These are phyloP conservation scores for Cladosporium sp. DNA, from an alignment of 2,329 filamentous ascomycete genomes.

Conservation along the genomic window DNA sequence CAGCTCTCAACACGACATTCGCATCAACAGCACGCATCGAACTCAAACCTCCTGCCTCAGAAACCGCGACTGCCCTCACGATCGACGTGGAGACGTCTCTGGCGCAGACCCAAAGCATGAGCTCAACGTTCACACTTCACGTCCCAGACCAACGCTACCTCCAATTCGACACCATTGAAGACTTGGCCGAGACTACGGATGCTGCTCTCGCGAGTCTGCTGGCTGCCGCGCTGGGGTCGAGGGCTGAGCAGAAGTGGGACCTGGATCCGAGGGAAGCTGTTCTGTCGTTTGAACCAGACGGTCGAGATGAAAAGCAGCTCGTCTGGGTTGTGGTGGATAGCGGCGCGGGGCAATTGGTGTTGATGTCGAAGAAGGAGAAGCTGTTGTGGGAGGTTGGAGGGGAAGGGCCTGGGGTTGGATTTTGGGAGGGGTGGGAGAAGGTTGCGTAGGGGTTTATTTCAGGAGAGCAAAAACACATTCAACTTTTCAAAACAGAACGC, in stretches of 20 bases:
- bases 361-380: constrained; percentile 12
- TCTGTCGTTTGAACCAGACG: constrained; percentile 7
- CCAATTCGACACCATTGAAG: constrained; percentile 12
- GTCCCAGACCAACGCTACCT: background rate
- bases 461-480: too few species aligned
- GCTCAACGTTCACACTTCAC: constrained; percentile 18
- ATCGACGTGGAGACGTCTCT: constrained; percentile 24
- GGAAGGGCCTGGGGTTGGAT: background rate
- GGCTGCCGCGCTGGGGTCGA: constrained; percentile 9
- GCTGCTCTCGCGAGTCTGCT: constrained; percentile 13
- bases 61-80: background rate
- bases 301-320: background rate
- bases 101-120: constrained; percentile 18
- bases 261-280: constrained; percentile 18
- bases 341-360: constrained; percentile 1
- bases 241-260: constrained; percentile 17
- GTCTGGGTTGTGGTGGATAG: constrained; percentile 15
- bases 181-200: constrained; percentile 12
- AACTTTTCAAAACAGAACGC: too few species aligned
- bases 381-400: constrained; percentile 10
- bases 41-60: background rate
- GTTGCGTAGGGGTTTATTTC: background rate
- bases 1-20: constrained; percentile 8
- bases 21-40: background rate
- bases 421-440: constrained; percentile 13